Percentiles rank a stretch among this genome's conserved stretches.
These are phyloP conservation scores for Endothia cerciana DNA, from an alignment of 2,329 filamentous ascomycete species.

Conservation along the genomic window DNA sequence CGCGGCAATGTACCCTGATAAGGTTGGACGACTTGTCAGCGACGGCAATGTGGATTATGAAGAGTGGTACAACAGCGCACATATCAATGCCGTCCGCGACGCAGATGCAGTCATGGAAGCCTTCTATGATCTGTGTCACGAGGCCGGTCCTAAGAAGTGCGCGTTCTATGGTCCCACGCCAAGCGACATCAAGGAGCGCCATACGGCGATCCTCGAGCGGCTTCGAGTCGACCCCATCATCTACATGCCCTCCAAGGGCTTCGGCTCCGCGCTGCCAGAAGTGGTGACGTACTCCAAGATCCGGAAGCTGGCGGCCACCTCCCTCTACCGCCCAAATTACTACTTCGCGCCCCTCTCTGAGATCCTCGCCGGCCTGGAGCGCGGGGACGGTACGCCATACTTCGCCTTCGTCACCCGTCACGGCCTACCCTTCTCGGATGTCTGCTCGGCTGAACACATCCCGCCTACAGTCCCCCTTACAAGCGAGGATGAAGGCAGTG, in stretches of 20 bases:
- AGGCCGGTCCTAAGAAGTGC: slow-evolving; percentile 53
- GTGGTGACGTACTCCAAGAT: slow-evolving; percentile 56
- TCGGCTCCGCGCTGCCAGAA: slow-evolving; percentile 47
- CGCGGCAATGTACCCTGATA: slow-evolving; percentile 55
- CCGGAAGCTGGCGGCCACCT: slow-evolving; percentile 46
- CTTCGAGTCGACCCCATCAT: slow-evolving; percentile 50
- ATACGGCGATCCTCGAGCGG: slow-evolving; percentile 44
- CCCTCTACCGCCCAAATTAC: slow-evolving; percentile 50
- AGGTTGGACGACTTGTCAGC: slow-evolving; percentile 53
- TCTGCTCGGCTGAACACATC: slow-evolving; percentile 39
- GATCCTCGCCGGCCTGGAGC: slow-evolving; percentile 48
- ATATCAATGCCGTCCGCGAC: slow-evolving; percentile 55
- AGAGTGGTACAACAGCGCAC: slow-evolving; percentile 53
- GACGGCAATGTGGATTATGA: slow-evolving; percentile 59
- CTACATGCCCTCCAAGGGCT: slow-evolving; percentile 37
- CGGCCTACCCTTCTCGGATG: slow-evolving; percentile 28
- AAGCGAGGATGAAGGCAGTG: slow-evolving; percentile 39
- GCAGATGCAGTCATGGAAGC: slow-evolving; percentile 56
- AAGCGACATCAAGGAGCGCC: slow-evolving; percentile 43
- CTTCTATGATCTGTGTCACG: slow-evolving; percentile 59
- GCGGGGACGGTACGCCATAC: slow-evolving; percentile 49
- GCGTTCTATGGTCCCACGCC: slow-evolving; percentile 46
- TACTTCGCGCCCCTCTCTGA: slow-evolving; percentile 48
- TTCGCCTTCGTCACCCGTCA: slow-evolving; percentile 39
- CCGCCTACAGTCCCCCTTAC: slow-evolving; percentile 39